These are phyloP conservation scores for Marasmius oreades DNA, from an alignment of 1,284 basidiomycete genomes.

Conservation along the genomic window DNA sequence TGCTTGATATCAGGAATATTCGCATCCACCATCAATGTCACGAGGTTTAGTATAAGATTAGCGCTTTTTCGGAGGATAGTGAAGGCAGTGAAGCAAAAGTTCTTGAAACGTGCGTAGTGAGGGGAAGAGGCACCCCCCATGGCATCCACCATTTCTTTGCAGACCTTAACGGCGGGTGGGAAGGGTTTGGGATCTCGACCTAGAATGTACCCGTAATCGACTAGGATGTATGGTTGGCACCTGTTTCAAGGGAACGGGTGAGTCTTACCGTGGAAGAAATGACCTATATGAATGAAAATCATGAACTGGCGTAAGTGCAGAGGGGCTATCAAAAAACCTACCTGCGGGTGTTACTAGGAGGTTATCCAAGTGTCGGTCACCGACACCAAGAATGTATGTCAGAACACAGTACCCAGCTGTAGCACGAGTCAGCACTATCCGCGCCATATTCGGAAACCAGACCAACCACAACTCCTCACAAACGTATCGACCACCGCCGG, in stretches of 20 bases:
- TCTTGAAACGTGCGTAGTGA: constrained; percentile 94
- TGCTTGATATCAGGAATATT: constrained; percentile 98
- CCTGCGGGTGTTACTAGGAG: constrained; percentile 91
- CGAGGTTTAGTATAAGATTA: constrained; percentile 96
- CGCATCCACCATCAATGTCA: constrained; percentile 96
- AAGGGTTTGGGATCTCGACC: constrained; percentile 98
- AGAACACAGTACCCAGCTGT: constrained; percentile 97
- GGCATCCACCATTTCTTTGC: constrained; percentile 99
- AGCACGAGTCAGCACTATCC: constrained; percentile 9
- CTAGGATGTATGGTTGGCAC: constrained; percentile 37
- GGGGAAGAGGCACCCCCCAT: constrained; percentile 95
- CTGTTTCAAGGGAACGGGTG: constrained; percentile 3
- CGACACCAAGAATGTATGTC: constrained; percentile 95
- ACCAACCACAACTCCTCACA: constrained; percentile 93
- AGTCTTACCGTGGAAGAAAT: constrained; percentile 79
- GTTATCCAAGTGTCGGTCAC: constrained; percentile 97
- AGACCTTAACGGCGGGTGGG: constrained; percentile 97
- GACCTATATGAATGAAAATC: constrained; percentile 40
- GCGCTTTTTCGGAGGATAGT: constrained; percentile 93
- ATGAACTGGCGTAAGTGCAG: background rate
- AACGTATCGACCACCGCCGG: constrained; percentile 94
- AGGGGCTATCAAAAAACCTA: constrained; percentile 27
- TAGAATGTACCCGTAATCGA: constrained; percentile 98
- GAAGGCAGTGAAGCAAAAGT: constrained; percentile 95
- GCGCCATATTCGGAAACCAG: background rate